Percentiles rank a stretch among this genome's conserved stretches.
Conservation (phyloP, 768 basidiomycete species). For the Piloderma croceum region DNA sequence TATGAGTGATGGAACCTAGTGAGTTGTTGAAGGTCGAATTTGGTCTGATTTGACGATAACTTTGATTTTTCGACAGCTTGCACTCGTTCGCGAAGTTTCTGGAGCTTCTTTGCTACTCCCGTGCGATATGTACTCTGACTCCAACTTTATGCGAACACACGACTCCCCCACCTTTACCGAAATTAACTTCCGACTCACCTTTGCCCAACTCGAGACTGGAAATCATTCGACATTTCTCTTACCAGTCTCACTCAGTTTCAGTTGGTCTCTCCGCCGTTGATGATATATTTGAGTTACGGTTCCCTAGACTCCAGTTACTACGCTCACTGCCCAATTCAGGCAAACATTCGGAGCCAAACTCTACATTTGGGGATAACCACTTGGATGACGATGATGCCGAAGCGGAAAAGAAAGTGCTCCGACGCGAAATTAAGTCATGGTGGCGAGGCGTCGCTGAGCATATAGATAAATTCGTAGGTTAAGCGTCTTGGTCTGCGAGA, state of each 20-base stretch:
- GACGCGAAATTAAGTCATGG: constrained; percentile 58
- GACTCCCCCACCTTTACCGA: constrained; percentile 21
- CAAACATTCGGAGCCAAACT: constrained; percentile 13
- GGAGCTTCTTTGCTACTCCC: constrained; percentile 48
- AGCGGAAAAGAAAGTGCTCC: constrained; percentile 43
- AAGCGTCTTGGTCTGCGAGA: not conserved
- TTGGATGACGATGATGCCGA: constrained; percentile 18
- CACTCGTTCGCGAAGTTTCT: constrained; percentile 55
- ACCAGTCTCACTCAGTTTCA: constrained; percentile 32
- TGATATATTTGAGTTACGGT: constrained; percentile 56
- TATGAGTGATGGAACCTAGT: constrained; percentile 52
- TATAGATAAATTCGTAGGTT: constrained; percentile 53
- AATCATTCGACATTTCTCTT: constrained; percentile 37
- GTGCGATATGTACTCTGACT: constrained; percentile 27
- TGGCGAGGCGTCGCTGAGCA: constrained; percentile 61
- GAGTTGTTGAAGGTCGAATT: constrained; percentile 20
- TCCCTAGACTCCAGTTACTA: constrained; percentile 55
- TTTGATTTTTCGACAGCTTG: constrained; percentile 29
- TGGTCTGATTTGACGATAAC: constrained; percentile 1
- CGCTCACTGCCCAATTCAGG: constrained; percentile 34
- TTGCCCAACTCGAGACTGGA: no score
- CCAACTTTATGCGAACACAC: constrained; percentile 47
- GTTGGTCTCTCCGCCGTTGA: constrained; percentile 42
- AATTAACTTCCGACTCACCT: constrained; percentile 20
- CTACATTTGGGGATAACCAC: not conserved